These are phyloP conservation scores for Pseudomicrostroma phylloplanum DNA, from an alignment of 1,284 basidiomycete species.

Conservation along the genomic window DNA sequence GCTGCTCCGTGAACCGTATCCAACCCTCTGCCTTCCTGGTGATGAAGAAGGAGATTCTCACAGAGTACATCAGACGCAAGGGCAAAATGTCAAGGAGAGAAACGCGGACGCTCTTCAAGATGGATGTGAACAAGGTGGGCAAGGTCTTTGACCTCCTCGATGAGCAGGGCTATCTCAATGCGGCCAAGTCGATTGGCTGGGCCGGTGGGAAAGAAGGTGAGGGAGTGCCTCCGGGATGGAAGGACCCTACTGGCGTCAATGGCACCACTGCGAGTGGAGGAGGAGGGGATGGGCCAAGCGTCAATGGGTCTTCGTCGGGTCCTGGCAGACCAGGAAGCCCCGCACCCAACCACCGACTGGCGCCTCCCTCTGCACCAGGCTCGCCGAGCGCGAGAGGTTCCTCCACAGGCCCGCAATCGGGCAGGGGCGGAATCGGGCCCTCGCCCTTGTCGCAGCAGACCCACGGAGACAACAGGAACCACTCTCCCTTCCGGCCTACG, in stretches of 20 bases:
- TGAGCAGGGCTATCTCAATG: slow-evolving; percentile 42
- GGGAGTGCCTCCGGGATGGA: slow-evolving; percentile 24
- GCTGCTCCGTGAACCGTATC: slow-evolving; percentile 44
- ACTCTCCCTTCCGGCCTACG: slow-evolving; percentile 4
- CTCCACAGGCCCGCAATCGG: too few relatives aligned
- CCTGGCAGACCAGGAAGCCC: too few relatives aligned
- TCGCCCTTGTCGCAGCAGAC: slow-evolving; percentile 3
- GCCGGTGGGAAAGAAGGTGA: slow-evolving; percentile 17
- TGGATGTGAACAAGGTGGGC: slow-evolving; percentile 40
- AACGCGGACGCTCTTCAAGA: slow-evolving; percentile 37
- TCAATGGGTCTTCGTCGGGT: neutral
- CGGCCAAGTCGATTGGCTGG: slow-evolving; percentile 28
- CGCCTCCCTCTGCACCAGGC: too few relatives aligned
- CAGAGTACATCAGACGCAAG: slow-evolving; percentile 33
- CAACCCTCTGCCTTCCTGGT: slow-evolving; percentile 44
- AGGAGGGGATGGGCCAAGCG: neutral
- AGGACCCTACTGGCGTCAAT: slow-evolving; percentile 10
- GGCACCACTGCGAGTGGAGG: neutral
- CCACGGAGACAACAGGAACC: neutral
- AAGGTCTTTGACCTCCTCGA: slow-evolving; percentile 47
- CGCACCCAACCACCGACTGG: too few relatives aligned
- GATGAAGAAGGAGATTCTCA: slow-evolving; percentile 45
- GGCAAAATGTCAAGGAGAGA: slow-evolving; percentile 40
- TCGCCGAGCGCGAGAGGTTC: too few relatives aligned
- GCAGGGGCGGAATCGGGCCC: neutral